These are phyloP conservation scores for Plasmodium gonderi DNA, from an alignment of 169 alveolate genomes.

Conservation along the genomic window DNA sequence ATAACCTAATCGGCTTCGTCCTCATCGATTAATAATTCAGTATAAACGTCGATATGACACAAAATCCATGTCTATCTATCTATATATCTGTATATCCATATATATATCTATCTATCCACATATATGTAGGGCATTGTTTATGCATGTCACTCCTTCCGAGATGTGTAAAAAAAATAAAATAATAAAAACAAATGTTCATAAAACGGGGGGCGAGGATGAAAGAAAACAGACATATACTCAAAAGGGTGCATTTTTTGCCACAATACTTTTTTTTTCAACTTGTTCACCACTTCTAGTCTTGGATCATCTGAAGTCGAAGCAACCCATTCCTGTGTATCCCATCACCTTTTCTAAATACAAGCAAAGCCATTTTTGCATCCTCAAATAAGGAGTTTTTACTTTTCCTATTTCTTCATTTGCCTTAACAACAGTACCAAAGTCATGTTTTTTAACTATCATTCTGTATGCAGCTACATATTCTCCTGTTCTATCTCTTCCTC, in stretches of 20 bases:
- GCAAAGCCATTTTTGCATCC: conserved; percentile 61
- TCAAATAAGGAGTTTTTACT: background rate
- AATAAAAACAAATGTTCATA: background rate
- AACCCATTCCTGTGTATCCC: background rate
- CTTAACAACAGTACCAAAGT: conserved; percentile 4
- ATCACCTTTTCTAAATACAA: conserved; percentile 37
- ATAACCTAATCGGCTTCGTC: no score
- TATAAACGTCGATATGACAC: no score
- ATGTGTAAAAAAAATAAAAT: background rate
- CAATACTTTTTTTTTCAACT: no score
- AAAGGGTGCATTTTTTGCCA: no score
- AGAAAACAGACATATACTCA: no score
- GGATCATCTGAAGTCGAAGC: conserved; percentile 10
- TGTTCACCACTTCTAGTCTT: background rate
- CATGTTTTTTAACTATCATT: conserved; percentile 18
- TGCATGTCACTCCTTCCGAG: background rate
- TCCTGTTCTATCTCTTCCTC: conserved; percentile 69
- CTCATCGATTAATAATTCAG: no score
- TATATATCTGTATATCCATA: no score
- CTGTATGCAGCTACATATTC: conserved; percentile 53
- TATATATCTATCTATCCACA: background rate
- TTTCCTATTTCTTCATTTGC: conserved; percentile 34
- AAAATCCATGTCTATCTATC: no score
- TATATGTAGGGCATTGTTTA: background rate
- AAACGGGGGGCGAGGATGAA: no score